These are phyloP conservation scores for Collybia sordida DNA, from an alignment of 768 basidiomycete genomes.

Conservation along the genomic window DNA sequence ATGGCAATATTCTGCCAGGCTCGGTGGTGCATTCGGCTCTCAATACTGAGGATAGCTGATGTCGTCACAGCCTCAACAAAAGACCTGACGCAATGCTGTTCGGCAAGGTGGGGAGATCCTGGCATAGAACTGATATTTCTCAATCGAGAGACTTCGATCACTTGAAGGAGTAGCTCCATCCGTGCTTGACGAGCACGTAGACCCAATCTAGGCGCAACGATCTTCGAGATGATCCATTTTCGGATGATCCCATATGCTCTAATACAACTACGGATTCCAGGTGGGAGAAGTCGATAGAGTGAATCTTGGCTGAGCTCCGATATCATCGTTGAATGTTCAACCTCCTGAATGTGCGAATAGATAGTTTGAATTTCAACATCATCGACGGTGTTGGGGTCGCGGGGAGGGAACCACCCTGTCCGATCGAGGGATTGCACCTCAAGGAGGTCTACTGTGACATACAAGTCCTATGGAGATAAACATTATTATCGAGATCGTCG, in stretches of 20 bases:
- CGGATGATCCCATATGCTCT: constrained; percentile 75
- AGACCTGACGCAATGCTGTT: constrained; percentile 69
- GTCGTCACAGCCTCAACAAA: constrained; percentile 78
- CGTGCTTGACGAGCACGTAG: constrained; percentile 63
- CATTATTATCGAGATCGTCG: constrained; percentile 1
- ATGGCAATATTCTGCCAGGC: constrained; percentile 75
- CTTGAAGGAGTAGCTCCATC: constrained; percentile 70
- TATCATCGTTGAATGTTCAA: constrained; percentile 71
- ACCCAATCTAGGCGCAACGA: constrained; percentile 65
- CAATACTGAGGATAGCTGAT: constrained; percentile 75
- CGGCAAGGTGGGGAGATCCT: constrained; percentile 36
- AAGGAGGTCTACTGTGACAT: constrained; percentile 72
- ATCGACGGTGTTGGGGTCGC: constrained; percentile 51
- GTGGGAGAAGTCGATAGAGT: constrained; percentile 73
- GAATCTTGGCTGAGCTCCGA: constrained; percentile 70
- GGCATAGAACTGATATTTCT: constrained; percentile 47
- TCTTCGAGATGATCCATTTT: constrained; percentile 74
- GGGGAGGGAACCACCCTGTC: constrained; percentile 71
- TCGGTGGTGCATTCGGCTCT: constrained; percentile 76
- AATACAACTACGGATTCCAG: constrained; percentile 72
- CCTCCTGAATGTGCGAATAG: constrained; percentile 68
- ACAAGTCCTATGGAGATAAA: constrained; percentile 57
- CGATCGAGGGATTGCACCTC: constrained; percentile 81
- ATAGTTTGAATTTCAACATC: constrained; percentile 84
- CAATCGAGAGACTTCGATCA: constrained; percentile 71